Base-by-base conservation (phyloP, 495 filamentous ascomycete species). In the Neurospora hispaniola region DNA sequence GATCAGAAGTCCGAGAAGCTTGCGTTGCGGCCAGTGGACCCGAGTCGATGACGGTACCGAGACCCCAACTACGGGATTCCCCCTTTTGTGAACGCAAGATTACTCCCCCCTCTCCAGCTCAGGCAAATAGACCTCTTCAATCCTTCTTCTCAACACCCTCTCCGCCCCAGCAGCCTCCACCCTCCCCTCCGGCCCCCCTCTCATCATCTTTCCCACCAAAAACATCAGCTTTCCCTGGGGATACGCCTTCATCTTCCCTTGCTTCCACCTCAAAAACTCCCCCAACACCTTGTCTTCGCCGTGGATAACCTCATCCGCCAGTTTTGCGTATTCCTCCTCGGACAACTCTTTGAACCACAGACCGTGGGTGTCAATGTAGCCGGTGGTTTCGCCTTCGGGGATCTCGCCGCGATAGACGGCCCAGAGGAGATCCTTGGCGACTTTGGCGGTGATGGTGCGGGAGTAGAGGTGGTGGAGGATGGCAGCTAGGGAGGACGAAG, bases 171-270 rank as follows among this genome's bases (percentile, higher is more conserved):
- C 85, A 7, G 95, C 90, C 81, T 96, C 90, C 42, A 97, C 89
- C 6, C 88, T 90, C 42, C 94, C 92, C 75, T 93, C 90, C 40
- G 88, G 88, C 9, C 93, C 91, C 43, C 83, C 82, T 69, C 88
- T 86, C 87, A 99, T 93, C 92, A 98, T 96, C 81, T 92, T 91
- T 20, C 96, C 96, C 6, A 99, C 90, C 74, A 98, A 89, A 81
- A 90, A 98, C 77, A 90, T 91, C 40, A 96, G 80, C 81, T 97
- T 97, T 4, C 91, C 91, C 69, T 86, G 83, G 5, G 81, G 84
- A 69, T 89, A 85, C 0, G 62, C 76, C 71, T 78, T 80, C 40
- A 42, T 73, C 72, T 77, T 79, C 31, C 80, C 80, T 39, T 82
- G 78, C 71, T 91, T 88, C 41, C 88, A 88, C 75, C 90, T 88